Percentiles rank a stretch among this genome's conserved stretches.
These are phyloP conservation scores for Psidium friedrichsthalianum DNA, from an alignment of 345 rosid species.

Conservation along the genomic window DNA sequence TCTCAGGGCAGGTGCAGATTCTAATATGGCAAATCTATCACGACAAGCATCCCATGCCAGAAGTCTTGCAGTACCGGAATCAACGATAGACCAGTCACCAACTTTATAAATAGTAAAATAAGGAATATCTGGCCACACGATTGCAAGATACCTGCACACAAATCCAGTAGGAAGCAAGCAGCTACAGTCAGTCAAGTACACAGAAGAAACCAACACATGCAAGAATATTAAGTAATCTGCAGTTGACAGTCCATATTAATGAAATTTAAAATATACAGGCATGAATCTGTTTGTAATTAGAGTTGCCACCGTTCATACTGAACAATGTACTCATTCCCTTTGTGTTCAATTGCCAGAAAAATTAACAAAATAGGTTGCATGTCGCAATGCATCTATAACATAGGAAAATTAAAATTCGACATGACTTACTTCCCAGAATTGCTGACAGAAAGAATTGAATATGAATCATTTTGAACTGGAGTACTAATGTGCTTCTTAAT, in stretches of 20 bases:
- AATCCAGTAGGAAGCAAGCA: slow-evolving; percentile 4
- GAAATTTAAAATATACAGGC: not conserved
- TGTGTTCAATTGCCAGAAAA: not conserved
- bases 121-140: slow-evolving; percentile 97
- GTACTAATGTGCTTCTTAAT: slow-evolving; percentile 80
- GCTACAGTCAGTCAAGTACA: not conserved
- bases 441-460: slow-evolving; percentile 91
- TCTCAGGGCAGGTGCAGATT: slow-evolving; percentile 72
- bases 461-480: slow-evolving; percentile 94
- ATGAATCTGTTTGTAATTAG: not conserved
- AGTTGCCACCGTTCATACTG: not conserved
- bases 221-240: not conserved
- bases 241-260: not conserved
- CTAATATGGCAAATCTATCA: slow-evolving; percentile 91
- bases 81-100: slow-evolving; percentile 94
- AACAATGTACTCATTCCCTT: not conserved
- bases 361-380: not conserved
- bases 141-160: slow-evolving; percentile 77
- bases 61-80: slow-evolving; percentile 94
- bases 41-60: slow-evolving; percentile 95
- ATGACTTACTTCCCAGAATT: slow-evolving; percentile 91
- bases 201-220: not conserved
- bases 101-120: slow-evolving; percentile 92
- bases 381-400: not conserved
- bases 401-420: not conserved